A percentile compares a stretch with the other conserved stretches of the same genome.
Evolutionary conservation across 2,329 filamentous ascomycete species (phyloP).

Genomic region (Beauveria caledonica): DNA sequence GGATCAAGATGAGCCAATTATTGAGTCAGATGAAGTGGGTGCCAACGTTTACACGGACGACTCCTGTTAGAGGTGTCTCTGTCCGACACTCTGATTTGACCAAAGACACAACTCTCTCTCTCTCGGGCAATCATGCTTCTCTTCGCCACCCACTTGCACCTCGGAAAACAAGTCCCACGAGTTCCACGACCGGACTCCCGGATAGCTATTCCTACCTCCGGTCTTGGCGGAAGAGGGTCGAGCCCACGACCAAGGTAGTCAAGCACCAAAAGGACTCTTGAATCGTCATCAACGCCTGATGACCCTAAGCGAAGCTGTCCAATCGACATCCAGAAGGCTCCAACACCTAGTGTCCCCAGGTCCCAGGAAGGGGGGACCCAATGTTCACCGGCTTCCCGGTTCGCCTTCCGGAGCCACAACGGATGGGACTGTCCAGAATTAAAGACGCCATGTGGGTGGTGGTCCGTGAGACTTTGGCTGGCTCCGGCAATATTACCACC

Average conservation of each 20-base stretch:
- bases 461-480: constrained; percentile 2
- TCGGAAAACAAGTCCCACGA: neutral
- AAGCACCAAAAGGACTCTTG: neutral
- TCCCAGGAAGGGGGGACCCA: neutral
- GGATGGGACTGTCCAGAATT: neutral
- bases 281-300: neutral
- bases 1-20: neutral
- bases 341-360: neutral
- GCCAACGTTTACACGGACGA: no score
- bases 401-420: constrained; percentile 3
- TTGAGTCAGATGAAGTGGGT: neutral
- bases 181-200: neutral
- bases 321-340: neutral
- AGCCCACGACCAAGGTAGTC: neutral
- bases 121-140: neutral
- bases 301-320: neutral
- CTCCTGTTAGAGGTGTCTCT: no score
- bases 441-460: neutral
- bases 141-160: neutral
- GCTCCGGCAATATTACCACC: neutral
- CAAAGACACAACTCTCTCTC: neutral
- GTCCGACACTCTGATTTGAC: no score
- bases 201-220: neutral
- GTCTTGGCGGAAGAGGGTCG: neutral
- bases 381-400: constrained; percentile 2